phyloP scores from a whole-genome alignment of 73 alveolate species.

The Symbiodinium natans region DNA sequence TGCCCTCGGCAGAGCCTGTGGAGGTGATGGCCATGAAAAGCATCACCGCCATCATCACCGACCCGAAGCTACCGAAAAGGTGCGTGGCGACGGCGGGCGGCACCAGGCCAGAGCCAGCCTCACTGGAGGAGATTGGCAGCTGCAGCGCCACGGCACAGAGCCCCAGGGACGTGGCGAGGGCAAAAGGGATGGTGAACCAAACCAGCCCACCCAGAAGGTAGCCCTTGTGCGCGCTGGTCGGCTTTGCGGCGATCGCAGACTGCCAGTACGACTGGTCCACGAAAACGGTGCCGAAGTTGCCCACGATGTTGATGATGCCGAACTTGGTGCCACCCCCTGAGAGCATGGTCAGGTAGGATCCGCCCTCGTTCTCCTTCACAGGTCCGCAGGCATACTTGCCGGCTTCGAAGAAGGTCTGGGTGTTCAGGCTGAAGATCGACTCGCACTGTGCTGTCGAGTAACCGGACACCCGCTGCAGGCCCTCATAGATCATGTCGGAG shows the following conservation, averaged over 20 bases:
- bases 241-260: conserved; percentile 86
- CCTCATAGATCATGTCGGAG: conserved; percentile 34
- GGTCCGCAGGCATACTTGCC: conserved; percentile 67
- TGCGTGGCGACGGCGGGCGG: conserved; percentile 72
- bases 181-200: conserved; percentile 91
- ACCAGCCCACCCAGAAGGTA: conserved; percentile 86
- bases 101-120: conserved; percentile 57
- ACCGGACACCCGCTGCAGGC: conserved; percentile 40
- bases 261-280: conserved; percentile 94
- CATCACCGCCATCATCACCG: conserved; percentile 75
- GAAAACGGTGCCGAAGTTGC: conserved; percentile 92
- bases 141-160: conserved; percentile 57
- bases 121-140: conserved; percentile 19
- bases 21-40: conserved; percentile 94
- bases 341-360: conserved; percentile 74
- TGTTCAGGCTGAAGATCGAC: conserved; percentile 23
- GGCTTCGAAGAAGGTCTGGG: conserved; percentile 39
- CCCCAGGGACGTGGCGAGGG: conserved; percentile 80
- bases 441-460: conserved; percentile 39
- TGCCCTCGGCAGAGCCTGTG: conserved; percentile 84
- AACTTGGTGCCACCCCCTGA: conserved; percentile 48
- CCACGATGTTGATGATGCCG: conserved; percentile 84
- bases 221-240: conserved; percentile 64
- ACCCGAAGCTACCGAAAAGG: conserved; percentile 47
- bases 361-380: conserved; percentile 33